Conservation (phyloP, 805 yeast species). For the Tetrapisispora phaffii region DNA sequence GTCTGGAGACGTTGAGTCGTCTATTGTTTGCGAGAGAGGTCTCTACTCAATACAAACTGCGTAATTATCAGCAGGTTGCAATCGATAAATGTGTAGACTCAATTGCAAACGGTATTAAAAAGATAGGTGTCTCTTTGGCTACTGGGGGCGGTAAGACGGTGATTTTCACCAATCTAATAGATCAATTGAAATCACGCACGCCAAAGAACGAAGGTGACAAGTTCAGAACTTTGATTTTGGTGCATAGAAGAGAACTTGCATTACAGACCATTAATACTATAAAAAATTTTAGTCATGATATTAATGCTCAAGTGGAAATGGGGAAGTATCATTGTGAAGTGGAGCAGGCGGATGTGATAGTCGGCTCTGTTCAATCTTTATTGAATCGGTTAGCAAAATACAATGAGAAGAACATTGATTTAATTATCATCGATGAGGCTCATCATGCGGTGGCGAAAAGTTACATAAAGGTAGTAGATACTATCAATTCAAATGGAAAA, state of each 20-base stretch:
- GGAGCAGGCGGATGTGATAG: conserved; percentile 47
- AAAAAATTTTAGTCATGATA: conserved; percentile 34
- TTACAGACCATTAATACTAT: conserved; percentile 54
- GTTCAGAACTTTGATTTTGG: conserved; percentile 46
- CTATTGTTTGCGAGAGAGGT: not conserved
- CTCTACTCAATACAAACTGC: conserved; percentile 12
- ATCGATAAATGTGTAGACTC: conserved; percentile 45
- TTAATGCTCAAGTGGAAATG: conserved; percentile 60
- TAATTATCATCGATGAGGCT: conserved; percentile 82
- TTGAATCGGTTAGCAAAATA: conserved; percentile 40
- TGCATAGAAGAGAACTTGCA: conserved; percentile 73
- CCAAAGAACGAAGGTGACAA: conserved; percentile 3
- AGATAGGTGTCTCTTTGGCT: conserved; percentile 77
- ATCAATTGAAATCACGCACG: conserved; percentile 16
- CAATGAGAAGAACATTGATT: conserved; percentile 45
- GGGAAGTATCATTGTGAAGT: conserved; percentile 33
- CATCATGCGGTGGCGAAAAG: conserved; percentile 78
- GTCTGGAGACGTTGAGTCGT: not conserved
- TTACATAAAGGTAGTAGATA: conserved; percentile 46
- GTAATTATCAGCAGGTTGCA: conserved; percentile 65
- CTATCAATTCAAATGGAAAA: conserved; percentile 43
- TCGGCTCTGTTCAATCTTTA: conserved; percentile 71
- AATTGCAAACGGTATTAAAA: conserved; percentile 34
- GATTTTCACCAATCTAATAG: conserved; percentile 52
- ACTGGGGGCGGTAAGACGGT: conserved; percentile 96